These are phyloP conservation scores for Solanum chaucha DNA, from an alignment of 257 asterid species.

Conservation along the genomic window DNA sequence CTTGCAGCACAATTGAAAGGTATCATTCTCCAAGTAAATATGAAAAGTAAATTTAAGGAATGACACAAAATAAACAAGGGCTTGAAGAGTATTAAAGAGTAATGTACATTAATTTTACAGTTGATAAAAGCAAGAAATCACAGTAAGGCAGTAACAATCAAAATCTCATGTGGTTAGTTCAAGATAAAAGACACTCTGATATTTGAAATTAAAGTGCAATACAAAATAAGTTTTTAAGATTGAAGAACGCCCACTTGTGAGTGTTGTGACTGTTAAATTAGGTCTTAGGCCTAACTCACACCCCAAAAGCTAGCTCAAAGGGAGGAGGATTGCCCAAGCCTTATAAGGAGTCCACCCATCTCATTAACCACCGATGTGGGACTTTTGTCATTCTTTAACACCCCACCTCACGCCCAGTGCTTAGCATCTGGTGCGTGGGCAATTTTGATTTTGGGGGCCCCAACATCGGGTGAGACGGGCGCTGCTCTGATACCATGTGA, in stretches of 20 bases:
- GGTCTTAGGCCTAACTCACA: too few relatives aligned
- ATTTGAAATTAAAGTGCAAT: background rate
- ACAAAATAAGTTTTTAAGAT: background rate
- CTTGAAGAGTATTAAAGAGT: background rate
- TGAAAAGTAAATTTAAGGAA: background rate
- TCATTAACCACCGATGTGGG: too few relatives aligned
- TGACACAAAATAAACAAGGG: background rate
- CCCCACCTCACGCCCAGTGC: too few relatives aligned
- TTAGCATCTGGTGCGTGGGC: too few relatives aligned
- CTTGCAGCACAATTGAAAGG: background rate
- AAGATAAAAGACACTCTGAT: background rate
- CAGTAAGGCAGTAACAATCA: background rate
- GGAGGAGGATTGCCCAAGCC: too few relatives aligned
- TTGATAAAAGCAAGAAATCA: background rate
- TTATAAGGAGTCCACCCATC: too few relatives aligned
- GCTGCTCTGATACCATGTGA: too few relatives aligned
- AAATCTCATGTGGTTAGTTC: background rate
- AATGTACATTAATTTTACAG: background rate
- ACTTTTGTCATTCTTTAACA: too few relatives aligned
- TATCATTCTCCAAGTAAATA: background rate
- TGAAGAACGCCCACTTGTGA: background rate
- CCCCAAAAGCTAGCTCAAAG: too few relatives aligned
- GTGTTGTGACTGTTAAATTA: background rate
- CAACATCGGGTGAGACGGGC: too few relatives aligned
- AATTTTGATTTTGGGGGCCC: too few relatives aligned